Conservation (phyloP, 1,284 basidiomycete species). For the Afroboletus lepidellus region DNA sequence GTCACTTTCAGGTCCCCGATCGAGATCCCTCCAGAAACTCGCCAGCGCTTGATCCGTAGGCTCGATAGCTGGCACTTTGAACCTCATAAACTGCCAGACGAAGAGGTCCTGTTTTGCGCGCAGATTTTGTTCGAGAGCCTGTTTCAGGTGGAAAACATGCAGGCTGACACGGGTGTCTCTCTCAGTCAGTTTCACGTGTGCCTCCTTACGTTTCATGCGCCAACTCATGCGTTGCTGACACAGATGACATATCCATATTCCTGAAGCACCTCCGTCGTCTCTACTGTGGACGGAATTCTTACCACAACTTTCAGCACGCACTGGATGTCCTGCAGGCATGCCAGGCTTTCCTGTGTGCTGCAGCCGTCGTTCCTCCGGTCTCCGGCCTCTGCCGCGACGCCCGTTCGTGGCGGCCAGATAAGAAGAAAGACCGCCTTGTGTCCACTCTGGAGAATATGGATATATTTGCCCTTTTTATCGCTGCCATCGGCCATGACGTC, state of each 20-base stretch:
- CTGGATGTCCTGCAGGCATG: conserved; percentile 92
- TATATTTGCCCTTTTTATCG: conserved; percentile 80
- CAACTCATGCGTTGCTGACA: conserved; percentile 21
- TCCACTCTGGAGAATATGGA: conserved; percentile 63
- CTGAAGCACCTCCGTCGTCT: conserved; percentile 81
- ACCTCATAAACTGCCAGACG: conserved; percentile 75
- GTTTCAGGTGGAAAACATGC: conserved; percentile 73
- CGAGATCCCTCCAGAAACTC: conserved; percentile 36
- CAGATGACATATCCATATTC: conserved; percentile 72
- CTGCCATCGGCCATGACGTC: conserved; percentile 93
- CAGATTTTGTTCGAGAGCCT: conserved; percentile 76
- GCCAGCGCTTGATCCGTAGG: conserved; percentile 58
- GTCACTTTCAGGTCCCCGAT: conserved; percentile 34
- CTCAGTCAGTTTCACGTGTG: conserved; percentile 52
- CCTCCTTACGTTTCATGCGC: conserved; percentile 19
- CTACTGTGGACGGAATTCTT: conserved; percentile 87
- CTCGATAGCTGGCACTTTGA: conserved; percentile 86
- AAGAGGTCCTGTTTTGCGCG: conserved; percentile 79
- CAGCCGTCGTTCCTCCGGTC: conserved; percentile 78
- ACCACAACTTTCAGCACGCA: conserved; percentile 96
- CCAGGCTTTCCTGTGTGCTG: conserved; percentile 77
- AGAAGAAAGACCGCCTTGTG: conserved; percentile 45
- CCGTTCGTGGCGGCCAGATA: conserved; percentile 50
- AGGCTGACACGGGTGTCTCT: conserved; percentile 60
- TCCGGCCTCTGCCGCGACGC: conserved; percentile 44